Evolutionary conservation across 306 rosid species (phyloP), one percentile per base, ranked within the genome.

Genomic region (Gastrolobium villosum): DNA sequence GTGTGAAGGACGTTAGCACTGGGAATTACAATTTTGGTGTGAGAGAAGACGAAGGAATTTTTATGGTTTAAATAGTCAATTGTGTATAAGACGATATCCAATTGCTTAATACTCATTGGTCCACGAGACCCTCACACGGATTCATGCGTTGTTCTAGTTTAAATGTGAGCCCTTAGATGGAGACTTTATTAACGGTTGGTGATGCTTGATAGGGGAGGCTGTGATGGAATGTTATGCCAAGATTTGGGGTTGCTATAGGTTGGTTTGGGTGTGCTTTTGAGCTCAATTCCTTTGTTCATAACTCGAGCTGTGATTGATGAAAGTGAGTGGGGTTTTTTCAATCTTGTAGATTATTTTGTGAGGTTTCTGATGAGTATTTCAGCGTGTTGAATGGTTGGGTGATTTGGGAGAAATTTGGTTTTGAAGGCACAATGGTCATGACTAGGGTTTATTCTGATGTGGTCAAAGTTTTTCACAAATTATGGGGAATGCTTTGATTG

Each of bases 181-280:
- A 5, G 1, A 0, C 39, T 31, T 37, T 10, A 85, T 88, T 87
- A 10, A 92, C 94, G 99, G 95, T 46, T 82, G 6, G 4, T 1
- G 40, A 31, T 26, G 72, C 15, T 11, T 68, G 74, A 44, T 37
- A 5, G 30, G 77, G 85, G 66, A 56, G 60, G 85, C 65, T 32
- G 66, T 5, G 76, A 73, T 49, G 65, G 53, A 34, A 78, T 70
- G 69, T 11, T 30, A 41, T 74, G 49, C 28, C 62, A 15, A 26
- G 67, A 2, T 35, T 45, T 61, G 6, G 20, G 70, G 75, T 10
- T 48, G 48, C 10, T 82, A 4, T 41, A 5, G 59, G 45, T 49
- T 76, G 65, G 66, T 45, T 67, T 84, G n/a, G 88, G 87, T 89
- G 97, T 95, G 96, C 89, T 95, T 95, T 84, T 91, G 75, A 74